Evolutionary conservation across 371 early-diverging fungal species (phyloP).

Genomic region (Nematocida ironsii): DNA sequence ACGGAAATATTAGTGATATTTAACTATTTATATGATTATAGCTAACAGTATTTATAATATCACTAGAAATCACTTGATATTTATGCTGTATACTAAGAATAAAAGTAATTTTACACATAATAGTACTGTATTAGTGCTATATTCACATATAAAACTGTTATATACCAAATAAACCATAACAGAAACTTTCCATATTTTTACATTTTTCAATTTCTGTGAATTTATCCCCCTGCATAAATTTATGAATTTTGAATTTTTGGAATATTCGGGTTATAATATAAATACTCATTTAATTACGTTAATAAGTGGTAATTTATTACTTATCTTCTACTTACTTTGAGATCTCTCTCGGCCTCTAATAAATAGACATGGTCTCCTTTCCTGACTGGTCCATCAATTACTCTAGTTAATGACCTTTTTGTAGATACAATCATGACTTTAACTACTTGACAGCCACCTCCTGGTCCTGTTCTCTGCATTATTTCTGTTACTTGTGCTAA

Average conservation of each 20-base stretch:
- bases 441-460: slow-evolving; percentile 62
- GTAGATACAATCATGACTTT: slow-evolving; percentile 61
- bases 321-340: slow-evolving; percentile 66
- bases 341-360: slow-evolving; percentile 70
- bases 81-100: no score
- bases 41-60: no score
- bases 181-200: no score
- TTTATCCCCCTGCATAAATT: no score
- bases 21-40: no score
- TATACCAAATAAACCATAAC: no score
- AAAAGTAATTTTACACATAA: no score
- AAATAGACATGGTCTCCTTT: slow-evolving; percentile 68
- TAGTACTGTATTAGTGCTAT: no score
- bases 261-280: not conserved
- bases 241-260: not conserved
- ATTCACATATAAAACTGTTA: no score
- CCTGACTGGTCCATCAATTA: slow-evolving; percentile 66
- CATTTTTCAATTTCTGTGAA: no score
- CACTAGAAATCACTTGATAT: no score
- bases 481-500: slow-evolving; percentile 65
- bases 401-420: slow-evolving; percentile 60
- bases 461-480: slow-evolving; percentile 64
- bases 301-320: slow-evolving; percentile 27
- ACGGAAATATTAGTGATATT: no score
- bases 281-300: not conserved